Percentiles rank a stretch among this genome's conserved stretches.
phyloP scores from a whole-genome alignment of 495 filamentous ascomycete species.

The Trichoderma erinaceum region DNA sequence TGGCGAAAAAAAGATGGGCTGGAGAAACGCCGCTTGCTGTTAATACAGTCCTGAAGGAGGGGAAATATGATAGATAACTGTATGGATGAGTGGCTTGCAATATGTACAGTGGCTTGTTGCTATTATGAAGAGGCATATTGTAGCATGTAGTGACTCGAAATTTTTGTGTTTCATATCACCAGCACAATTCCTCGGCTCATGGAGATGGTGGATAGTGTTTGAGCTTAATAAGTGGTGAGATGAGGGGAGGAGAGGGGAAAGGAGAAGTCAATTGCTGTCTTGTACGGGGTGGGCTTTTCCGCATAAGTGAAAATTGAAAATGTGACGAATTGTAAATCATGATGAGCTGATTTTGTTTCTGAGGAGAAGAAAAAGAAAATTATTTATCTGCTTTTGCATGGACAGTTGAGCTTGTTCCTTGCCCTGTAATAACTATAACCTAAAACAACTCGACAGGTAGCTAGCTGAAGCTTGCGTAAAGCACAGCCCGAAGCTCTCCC shows the following conservation, averaged over 20 bases:
- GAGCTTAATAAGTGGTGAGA: not conserved
- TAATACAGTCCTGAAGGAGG: not conserved
- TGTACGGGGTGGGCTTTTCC: not conserved
- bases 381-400: not conserved
- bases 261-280: not conserved
- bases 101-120: not conserved
- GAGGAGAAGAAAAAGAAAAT: not conserved
- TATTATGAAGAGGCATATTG: not conserved
- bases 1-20: not conserved
- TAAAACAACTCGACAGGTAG: not conserved
- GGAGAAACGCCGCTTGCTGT: not conserved
- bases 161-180: not conserved
- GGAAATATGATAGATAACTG: not conserved
- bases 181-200: not conserved
- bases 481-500: not conserved
- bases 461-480: too few species aligned
- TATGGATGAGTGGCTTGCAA: not conserved
- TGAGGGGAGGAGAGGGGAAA: not conserved
- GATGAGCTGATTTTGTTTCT: not conserved
- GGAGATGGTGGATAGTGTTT: not conserved
- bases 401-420: not conserved
- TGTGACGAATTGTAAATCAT: too few species aligned
- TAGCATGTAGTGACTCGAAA: not conserved
- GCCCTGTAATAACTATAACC: not conserved
- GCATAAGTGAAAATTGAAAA: too few species aligned